Evolutionary conservation across 805 yeast genomes (phyloP).

Genomic region (Barnettozyma populi): DNA sequence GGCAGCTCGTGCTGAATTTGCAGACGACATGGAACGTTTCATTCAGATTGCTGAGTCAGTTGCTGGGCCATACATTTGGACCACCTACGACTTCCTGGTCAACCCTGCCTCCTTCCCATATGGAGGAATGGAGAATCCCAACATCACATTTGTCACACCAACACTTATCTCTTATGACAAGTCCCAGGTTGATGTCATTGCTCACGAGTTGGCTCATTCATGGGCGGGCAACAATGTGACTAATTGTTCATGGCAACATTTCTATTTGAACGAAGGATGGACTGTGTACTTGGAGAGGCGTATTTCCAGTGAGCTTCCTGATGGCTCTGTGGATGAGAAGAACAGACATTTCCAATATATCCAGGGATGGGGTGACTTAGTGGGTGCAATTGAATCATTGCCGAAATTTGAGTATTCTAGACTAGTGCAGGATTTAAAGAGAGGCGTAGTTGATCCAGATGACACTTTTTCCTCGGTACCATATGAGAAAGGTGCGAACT

Average conservation of each 20-base stretch:
- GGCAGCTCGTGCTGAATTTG: slow-evolving; percentile 74
- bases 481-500: slow-evolving; percentile 84
- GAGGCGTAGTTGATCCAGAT: slow-evolving; percentile 69
- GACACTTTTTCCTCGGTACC: slow-evolving; percentile 86
- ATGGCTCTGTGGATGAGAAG: slow-evolving; percentile 66
- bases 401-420: slow-evolving; percentile 49
- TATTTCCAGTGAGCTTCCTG: slow-evolving; percentile 36
- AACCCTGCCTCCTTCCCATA: slow-evolving; percentile 77
- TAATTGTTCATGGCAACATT: slow-evolving; percentile 88
- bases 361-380: slow-evolving; percentile 84
- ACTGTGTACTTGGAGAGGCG: slow-evolving; percentile 88
- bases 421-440: slow-evolving; percentile 68
- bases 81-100: slow-evolving; percentile 71
- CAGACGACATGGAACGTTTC: slow-evolving; percentile 75
- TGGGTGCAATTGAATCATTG: slow-evolving; percentile 60
- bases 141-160: slow-evolving; percentile 86
- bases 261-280: slow-evolving; percentile 96
- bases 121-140: slow-evolving; percentile 95
- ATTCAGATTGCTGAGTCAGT: slow-evolving; percentile 71
- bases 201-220: slow-evolving; percentile 89
- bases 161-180: slow-evolving; percentile 81
- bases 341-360: slow-evolving; percentile 77
- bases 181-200: slow-evolving; percentile 82
- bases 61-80: slow-evolving; percentile 81
- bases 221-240: slow-evolving; percentile 93